A percentile compares a stretch with the other conserved stretches of the same genome.
These are phyloP conservation scores for Sordariomycetes sp. DNA, from an alignment of 2,329 filamentous ascomycete species.

Conservation along the genomic window DNA sequence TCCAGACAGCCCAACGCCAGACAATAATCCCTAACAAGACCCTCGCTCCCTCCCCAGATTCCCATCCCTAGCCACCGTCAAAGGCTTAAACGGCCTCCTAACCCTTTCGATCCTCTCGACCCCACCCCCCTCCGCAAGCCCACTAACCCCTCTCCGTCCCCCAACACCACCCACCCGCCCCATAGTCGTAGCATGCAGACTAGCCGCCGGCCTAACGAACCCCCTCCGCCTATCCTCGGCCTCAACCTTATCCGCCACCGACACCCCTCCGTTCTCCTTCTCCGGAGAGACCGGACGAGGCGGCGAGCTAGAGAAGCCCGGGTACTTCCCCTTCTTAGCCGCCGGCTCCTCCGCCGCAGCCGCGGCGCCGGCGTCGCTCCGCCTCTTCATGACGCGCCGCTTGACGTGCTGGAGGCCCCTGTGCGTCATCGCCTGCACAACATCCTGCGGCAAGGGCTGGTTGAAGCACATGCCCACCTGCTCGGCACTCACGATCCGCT, in stretches of 20 bases:
- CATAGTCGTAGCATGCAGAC: conserved; percentile 40
- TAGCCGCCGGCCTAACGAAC: conserved; percentile 20
- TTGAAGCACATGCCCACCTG: conserved; percentile 1
- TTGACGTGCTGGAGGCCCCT: conserved; percentile 7
- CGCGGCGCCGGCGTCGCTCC: conserved; percentile 6
- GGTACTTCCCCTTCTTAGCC: conserved; percentile 24
- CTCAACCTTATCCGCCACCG: conserved; percentile 8
- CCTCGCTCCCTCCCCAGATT: conserved; percentile 4
- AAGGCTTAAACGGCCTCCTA: conserved; percentile 41
- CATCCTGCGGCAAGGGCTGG: not conserved
- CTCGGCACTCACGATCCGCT: not conserved
- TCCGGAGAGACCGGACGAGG: conserved; percentile 14
- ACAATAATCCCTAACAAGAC: not conserved
- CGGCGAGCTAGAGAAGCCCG: conserved; percentile 46
- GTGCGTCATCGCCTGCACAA: not conserved
- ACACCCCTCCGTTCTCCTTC: conserved; percentile 4
- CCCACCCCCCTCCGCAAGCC: not conserved
- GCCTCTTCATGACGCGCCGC: conserved; percentile 10
- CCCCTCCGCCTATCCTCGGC: conserved; percentile 13
- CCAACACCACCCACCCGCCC: conserved; percentile 16
- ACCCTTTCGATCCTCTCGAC: conserved; percentile 33
- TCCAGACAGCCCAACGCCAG: not conserved
- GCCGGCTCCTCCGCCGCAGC: conserved; percentile 20
- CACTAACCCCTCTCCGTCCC: conserved; percentile 15
- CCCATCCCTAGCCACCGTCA: conserved; percentile 32